A percentile compares a stretch with the other conserved stretches of the same genome.
Conservation (phyloP, 2,329 filamentous ascomycete species). For the Chaetomiaceae sp. region DNA sequence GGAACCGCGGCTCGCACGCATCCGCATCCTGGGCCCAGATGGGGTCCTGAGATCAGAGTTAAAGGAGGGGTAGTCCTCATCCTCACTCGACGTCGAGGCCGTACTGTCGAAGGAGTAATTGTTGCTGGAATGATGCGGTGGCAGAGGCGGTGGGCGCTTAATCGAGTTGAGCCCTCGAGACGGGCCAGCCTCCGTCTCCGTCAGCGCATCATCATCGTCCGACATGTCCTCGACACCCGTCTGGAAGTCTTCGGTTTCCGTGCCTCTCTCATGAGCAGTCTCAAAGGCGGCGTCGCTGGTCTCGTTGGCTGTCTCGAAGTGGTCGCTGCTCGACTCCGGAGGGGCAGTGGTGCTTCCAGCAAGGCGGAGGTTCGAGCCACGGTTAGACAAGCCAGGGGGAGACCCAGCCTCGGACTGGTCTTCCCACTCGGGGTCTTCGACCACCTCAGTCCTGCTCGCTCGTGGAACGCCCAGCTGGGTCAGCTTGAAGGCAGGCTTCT, state of each 20-base stretch:
- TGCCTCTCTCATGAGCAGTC: constrained; percentile 71
- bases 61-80: constrained; percentile 56
- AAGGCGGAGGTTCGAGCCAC: constrained; percentile 31
- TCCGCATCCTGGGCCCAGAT: constrained; percentile 62
- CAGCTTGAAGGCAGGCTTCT: constrained; percentile 59
- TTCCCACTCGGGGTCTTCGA: constrained; percentile 83
- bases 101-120: constrained; percentile 77
- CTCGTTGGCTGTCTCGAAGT: constrained; percentile 78
- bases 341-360: constrained; percentile 29
- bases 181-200: constrained; percentile 70
- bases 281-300: constrained; percentile 61
- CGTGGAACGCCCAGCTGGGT: constrained; percentile 73
- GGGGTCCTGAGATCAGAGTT: constrained; percentile 56
- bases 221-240: constrained; percentile 78
- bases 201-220: constrained; percentile 70
- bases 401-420: constrained; percentile 65
- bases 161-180: constrained; percentile 42
- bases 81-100: constrained; percentile 78
- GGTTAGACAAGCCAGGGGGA: constrained; percentile 38
- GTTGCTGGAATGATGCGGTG: constrained; percentile 47
- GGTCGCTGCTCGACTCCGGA: constrained; percentile 30
- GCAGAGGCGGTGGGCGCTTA: constrained; percentile 40
- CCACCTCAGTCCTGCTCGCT: constrained; percentile 69
- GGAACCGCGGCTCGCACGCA: constrained; percentile 64
- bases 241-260: constrained; percentile 92